Evolutionary conservation across 306 rosid species (phyloP), one percentile per base, ranked within the genome.

Genomic region (Castanea sativa): DNA sequence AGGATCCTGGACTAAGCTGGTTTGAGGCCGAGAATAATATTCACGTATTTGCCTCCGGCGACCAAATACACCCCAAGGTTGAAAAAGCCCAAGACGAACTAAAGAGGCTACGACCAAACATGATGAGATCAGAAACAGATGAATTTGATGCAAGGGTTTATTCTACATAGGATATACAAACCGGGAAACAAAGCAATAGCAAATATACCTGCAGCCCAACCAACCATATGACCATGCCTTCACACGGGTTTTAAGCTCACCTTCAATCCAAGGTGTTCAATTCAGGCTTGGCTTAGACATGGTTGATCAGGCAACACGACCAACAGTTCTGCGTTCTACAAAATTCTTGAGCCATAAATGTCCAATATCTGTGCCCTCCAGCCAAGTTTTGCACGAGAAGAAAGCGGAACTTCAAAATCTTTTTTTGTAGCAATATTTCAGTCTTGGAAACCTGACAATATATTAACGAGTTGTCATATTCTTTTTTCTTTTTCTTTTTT

Each of bases 1-100:
- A 87, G 79, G 89, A 85, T 80, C 92, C 95, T 19, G 97, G 95
- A 69, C 73, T 91, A 27, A 92, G 97, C 75, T 91, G 99, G 97
- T 85, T 90, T 61, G 97, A 92, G 82, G 85, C 86, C 73, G 86
- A 85, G 79, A 87, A 49, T n/a, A 85, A 82, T 76, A 72, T 92
- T 77, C 90, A 82, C 72, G 88, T 85, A 41, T 94, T 94, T 83
- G 69, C 86, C 78, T 91, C 90, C 0, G 97, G 97, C 51, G 83
- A 89, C 65, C 88, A 81, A 78, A 87, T 81, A 23, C 89, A 89
- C 56, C 87, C 88, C 33, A 80, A 71, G 82, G 86, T 69, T 70
- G 87, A 75, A 72, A 90, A 92, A 84, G 89, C 92, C 73, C 83
- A 82, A 56, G 82, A 72, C 59, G 86, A 87, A 73, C 71, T 91